Base-by-base conservation (phyloP, 2,329 filamentous ascomycete genomes). In the Aspergillus sp. region DNA sequence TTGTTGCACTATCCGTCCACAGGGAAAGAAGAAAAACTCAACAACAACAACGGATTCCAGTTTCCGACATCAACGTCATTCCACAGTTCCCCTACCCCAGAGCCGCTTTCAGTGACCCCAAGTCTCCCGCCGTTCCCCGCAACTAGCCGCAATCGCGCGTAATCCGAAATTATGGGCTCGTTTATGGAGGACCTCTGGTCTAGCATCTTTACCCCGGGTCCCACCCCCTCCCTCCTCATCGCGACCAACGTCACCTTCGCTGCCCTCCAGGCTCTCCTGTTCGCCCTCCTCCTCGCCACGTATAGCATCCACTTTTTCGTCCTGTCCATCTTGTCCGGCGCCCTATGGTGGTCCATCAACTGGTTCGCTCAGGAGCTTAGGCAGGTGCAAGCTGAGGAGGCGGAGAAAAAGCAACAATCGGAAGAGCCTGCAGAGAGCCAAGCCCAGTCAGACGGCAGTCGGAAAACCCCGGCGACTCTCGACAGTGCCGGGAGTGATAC, bases 271-370 rank as follows among this genome's bases (percentile, higher is more conserved):
- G 62, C 90, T 63, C 83, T 96, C 45, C 88, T 98, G 67, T 78
- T 91, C 65, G 76, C 79, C 57, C 89, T 99, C 63, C 85, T 98
- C 55, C 62, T 92, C 67, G 89, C 87, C 59, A 99, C 94, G 7
- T 87, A 90, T 78, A 96, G 90, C 79, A 85, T 96, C 65, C 95
- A 98, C 82, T 97, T 97, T 72, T 75, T 92, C 64, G 83, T 94
- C 60, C 85, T 99, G 5, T 96, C 91, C 12, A 71, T 88, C 60
- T 82, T 99, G 9, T 91, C 87, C 65, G 93, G 81, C 32, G 90
- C 91, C 4, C 83, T 98, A 38, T 99, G 95, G 95, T 92, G 86
- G 81, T 87, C 90, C 59, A 93, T 98, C 79, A 98, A 98, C 84
- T 99, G 95, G 95, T 98, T 99, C 73, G 92, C 91, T 58, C 79